Evolutionary conservation across 208 protist genomes (phyloP), one percentile per base, ranked within the genome.

Genomic region (Herpetomonas samuelpessoai): DNA sequence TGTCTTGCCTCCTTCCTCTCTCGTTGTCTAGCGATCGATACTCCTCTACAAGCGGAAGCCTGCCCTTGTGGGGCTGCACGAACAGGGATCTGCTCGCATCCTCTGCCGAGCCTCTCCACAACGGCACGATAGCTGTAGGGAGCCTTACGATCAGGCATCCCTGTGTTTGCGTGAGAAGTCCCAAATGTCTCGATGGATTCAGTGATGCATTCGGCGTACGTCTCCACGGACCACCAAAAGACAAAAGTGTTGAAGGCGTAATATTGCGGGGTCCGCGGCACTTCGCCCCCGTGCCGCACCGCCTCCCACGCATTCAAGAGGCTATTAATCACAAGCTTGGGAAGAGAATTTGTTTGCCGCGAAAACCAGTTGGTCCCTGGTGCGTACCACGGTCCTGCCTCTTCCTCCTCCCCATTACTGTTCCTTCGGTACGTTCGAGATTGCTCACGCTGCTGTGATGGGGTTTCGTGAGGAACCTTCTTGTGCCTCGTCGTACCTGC

Each of bases 151-250:
- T n/a, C n/a, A n/a, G n/a, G n/a, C n/a, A n/a, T 19, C 44, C 18
- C 44, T 24, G 44, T 19, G 44, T 19, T 19, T 6, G 4, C 44
- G 22, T 3, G 16, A 19, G 44, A 9, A 19, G 10, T 41, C 35
- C 7, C 7, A 22, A 25, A 1, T 2, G 31, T 47, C 0, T 48
- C 56, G 26, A 16, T 2, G 6, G 47, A 12, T 21, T 28, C 29
- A 49, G 65, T 12, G 26, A 30, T 49, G 10, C 21, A 29, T 2
- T 24, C 52, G 12, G 57, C 54, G 28, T 69, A 60, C 50, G 58
- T 53, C 67, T 88, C 81, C 24, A 78, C 74, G 6, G 65, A 47
- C 76, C 76, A 84, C 81, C 81, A 88, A 31, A 79, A 68, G 21
- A 82, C 47, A 29, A 83, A 54, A 25, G 70, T 70, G 28, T 62